phyloP scores from a whole-genome alignment of 352 stramenopile species.

The Phytophthora ohioensis region DNA sequence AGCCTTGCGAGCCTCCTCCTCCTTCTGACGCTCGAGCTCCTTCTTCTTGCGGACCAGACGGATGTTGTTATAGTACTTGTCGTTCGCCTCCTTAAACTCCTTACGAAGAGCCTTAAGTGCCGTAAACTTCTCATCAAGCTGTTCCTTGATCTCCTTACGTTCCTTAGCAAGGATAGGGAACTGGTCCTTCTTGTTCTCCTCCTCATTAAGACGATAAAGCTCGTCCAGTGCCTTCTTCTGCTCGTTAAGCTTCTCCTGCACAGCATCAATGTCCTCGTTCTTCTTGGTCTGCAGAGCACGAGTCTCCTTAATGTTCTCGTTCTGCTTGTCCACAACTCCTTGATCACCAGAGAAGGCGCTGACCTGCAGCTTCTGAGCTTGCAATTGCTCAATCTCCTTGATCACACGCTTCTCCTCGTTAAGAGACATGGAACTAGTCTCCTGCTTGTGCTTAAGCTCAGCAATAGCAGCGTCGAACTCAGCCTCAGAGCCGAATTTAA shows the following conservation, averaged over 20 bases:
- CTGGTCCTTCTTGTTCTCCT: conserved; percentile 89
- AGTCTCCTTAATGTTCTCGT: conserved; percentile 83
- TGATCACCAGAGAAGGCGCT: conserved; percentile 86
- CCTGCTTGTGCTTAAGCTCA: conserved; percentile 90
- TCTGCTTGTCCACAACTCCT: conserved; percentile 82
- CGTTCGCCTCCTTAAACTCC: conserved; percentile 93
- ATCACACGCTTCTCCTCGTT: conserved; percentile 97
- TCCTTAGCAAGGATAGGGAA: conserved; percentile 88
- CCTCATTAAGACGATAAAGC: conserved; percentile 90
- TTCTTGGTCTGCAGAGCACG: conserved; percentile 86
- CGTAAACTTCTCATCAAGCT: conserved; percentile 92
- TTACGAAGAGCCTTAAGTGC: conserved; percentile 89
- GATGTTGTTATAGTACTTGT: conserved; percentile 95
- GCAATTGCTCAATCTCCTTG: conserved; percentile 96
- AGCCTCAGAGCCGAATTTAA: conserved; percentile 90
- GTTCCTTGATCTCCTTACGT: conserved; percentile 91
- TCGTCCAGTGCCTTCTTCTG: conserved; percentile 91
- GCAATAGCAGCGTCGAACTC: conserved; percentile 94
- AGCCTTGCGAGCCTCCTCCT: conserved; percentile 79
- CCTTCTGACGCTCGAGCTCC: conserved; percentile 83
- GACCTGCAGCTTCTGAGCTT: conserved; percentile 92
- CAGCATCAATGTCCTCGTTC: conserved; percentile 94
- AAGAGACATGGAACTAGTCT: conserved; percentile 96
- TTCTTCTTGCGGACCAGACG: conserved; percentile 88
- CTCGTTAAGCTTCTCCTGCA: conserved; percentile 93